These are phyloP conservation scores for Babesia sp. DNA, from an alignment of 169 alveolate genomes.

Conservation along the genomic window DNA sequence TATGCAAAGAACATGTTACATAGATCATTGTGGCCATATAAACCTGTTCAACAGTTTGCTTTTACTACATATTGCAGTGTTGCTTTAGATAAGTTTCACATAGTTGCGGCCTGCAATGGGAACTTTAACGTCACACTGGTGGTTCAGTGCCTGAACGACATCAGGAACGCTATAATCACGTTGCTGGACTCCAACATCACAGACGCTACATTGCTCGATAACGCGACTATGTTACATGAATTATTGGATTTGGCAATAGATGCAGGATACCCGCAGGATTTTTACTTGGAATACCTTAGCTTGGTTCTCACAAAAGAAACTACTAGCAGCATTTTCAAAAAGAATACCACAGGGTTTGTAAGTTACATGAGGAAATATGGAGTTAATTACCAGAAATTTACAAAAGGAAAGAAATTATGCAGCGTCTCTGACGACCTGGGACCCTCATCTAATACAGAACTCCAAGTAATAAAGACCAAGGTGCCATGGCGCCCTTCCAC, in stretches of 20 bases:
- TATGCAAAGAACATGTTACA: slow-evolving; percentile 28
- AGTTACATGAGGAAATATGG: slow-evolving; percentile 11
- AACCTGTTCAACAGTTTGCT: slow-evolving; percentile 38
- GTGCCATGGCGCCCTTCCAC: slow-evolving; percentile 22
- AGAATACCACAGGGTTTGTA: no score
- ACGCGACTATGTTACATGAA: slow-evolving; percentile 30
- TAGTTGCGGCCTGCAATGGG: slow-evolving; percentile 46
- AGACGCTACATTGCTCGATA: slow-evolving; percentile 3
- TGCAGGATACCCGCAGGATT: slow-evolving; percentile 61
- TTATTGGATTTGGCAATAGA: slow-evolving; percentile 56
- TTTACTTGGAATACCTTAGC: slow-evolving; percentile 6
- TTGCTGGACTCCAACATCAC: slow-evolving; percentile 18
- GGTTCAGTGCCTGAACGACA: slow-evolving; percentile 28
- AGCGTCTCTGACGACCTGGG: neutral
- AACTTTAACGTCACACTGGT: slow-evolving; percentile 37
- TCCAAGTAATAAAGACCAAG: neutral
- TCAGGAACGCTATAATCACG: slow-evolving; percentile 11
- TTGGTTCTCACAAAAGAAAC: neutral
- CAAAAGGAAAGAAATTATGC: neutral
- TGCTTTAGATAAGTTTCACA: slow-evolving; percentile 13
- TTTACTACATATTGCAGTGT: slow-evolving; percentile 27
- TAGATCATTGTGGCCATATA: neutral
- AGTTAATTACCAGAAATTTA: slow-evolving; percentile 1
- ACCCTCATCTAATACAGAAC: neutral
- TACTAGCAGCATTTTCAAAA: neutral